Percentiles rank a stretch among this genome's conserved stretches.
Conservation (phyloP, 2,329 filamentous ascomycete genomes). For the Pseudogymnoascus sp. region DNA sequence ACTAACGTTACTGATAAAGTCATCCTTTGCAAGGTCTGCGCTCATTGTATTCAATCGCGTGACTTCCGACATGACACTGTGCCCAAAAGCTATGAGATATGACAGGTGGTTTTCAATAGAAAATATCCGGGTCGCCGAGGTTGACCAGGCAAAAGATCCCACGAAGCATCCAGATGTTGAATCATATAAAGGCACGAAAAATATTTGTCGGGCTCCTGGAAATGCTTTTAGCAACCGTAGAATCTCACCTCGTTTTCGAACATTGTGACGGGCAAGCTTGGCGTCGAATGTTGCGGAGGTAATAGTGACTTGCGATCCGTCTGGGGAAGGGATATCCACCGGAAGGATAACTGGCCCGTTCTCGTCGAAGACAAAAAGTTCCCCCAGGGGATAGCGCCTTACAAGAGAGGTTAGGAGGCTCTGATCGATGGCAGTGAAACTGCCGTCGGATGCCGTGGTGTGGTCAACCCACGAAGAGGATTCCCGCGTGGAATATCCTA, state of each 20-base stretch:
- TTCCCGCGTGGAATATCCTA: constrained; percentile 13
- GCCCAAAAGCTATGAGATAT: constrained; percentile 22
- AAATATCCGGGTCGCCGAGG: constrained; percentile 18
- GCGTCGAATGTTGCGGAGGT: neutral
- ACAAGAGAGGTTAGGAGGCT: neutral
- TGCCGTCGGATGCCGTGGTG: neutral
- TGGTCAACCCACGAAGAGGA: constrained; percentile 17
- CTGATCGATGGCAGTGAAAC: constrained; percentile 17
- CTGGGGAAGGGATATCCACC: neutral
- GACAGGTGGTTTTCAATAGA: constrained; percentile 20
- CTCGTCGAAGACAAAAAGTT: neutral
- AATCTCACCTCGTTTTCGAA: neutral
- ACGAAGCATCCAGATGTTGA: constrained; percentile 22
- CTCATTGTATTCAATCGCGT: constrained; percentile 20
- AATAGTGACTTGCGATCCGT: neutral
- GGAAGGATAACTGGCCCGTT: neutral
- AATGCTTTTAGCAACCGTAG: constrained; percentile 12
- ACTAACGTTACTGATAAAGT: constrained; percentile 24
- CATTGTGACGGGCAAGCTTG: constrained; percentile 9
- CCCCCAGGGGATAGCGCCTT: neutral
- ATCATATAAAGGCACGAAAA: constrained; percentile 26
- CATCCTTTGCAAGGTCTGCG: constrained; percentile 20
- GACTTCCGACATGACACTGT: constrained; percentile 22
- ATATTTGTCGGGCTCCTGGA: constrained; percentile 22
- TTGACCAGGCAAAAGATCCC: constrained; percentile 25